phyloP scores from a whole-genome alignment of 148 eudicot species.

The Silene conica region DNA sequence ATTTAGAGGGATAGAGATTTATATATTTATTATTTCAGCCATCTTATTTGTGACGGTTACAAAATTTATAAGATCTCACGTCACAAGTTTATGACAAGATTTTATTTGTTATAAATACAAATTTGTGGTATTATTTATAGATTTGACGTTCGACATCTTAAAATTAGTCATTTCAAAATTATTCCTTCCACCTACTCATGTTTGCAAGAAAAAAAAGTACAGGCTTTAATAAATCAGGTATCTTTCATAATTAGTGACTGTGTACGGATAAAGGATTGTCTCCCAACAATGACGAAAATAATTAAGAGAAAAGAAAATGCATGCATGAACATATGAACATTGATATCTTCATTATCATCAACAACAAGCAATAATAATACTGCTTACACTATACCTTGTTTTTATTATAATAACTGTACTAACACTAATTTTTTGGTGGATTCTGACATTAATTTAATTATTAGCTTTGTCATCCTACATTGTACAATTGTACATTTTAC shows the following conservation, averaged over 20 bases:
- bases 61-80: too few relatives aligned
- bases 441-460: neutral
- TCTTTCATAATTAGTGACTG: slow-evolving; percentile 16
- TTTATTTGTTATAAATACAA: too few relatives aligned
- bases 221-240: slow-evolving; percentile 21
- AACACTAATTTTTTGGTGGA: slow-evolving; percentile 10
- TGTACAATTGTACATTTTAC: too few relatives aligned
- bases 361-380: neutral
- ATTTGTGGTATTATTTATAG: neutral
- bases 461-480: too few relatives aligned
- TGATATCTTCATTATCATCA: neutral
- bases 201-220: slow-evolving; percentile 19
- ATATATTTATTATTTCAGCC: too few relatives aligned
- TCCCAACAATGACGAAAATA: neutral
- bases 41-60: too few relatives aligned
- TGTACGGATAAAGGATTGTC: slow-evolving; percentile 15
- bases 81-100: too few relatives aligned
- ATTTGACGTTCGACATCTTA: neutral
- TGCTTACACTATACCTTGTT: neutral
- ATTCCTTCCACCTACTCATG: slow-evolving; percentile 22
- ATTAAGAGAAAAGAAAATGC: neutral
- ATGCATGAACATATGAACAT: neutral
- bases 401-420: neutral
- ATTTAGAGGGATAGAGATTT: neutral
- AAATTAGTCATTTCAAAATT: slow-evolving; percentile 16